A percentile compares a stretch with the other conserved stretches of the same genome.
phyloP scores from a whole-genome alignment of 371 early-diverging fungal species.

The Cokeromyces recurvatus region DNA sequence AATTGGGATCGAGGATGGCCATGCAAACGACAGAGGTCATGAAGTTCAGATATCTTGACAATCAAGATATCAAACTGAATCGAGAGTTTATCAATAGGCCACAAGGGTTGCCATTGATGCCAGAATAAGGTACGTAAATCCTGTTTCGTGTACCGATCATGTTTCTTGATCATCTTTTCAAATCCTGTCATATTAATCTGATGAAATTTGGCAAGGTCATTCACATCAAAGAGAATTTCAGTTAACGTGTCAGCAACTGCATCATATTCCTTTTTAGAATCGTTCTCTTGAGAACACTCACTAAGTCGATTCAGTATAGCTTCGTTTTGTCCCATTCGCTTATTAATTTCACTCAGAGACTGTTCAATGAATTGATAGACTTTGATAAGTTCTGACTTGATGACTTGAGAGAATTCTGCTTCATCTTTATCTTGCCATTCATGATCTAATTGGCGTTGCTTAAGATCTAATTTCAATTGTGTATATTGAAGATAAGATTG shows the following conservation, averaged over 20 bases:
- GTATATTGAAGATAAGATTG: constrained; percentile 37
- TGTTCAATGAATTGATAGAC: constrained; percentile 75
- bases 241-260: constrained; percentile 67
- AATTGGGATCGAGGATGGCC: constrained; percentile 24
- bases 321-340: constrained; percentile 71
- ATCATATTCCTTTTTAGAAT: constrained; percentile 22
- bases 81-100: constrained; percentile 69
- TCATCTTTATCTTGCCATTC: constrained; percentile 67
- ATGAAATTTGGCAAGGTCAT: constrained; percentile 86
- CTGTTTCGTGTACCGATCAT: constrained; percentile 87
- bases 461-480: constrained; percentile 29
- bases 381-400: constrained; percentile 82
- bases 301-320: constrained; percentile 28
- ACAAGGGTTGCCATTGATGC: constrained; percentile 65
- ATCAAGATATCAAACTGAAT: constrained; percentile 86
- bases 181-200: constrained; percentile 94
- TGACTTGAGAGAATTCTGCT: constrained; percentile 59
- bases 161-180: constrained; percentile 94
- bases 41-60: constrained; percentile 64
- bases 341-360: constrained; percentile 66
- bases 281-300: constrained; percentile 26
- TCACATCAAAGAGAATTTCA: constrained; percentile 74
- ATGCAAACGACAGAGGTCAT: constrained; percentile 26
- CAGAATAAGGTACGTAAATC: constrained; percentile 67
- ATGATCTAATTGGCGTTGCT: constrained; percentile 27